phyloP scores from a whole-genome alignment of 1,139 yeast species.

The Yamadazyma buinensis region DNA sequence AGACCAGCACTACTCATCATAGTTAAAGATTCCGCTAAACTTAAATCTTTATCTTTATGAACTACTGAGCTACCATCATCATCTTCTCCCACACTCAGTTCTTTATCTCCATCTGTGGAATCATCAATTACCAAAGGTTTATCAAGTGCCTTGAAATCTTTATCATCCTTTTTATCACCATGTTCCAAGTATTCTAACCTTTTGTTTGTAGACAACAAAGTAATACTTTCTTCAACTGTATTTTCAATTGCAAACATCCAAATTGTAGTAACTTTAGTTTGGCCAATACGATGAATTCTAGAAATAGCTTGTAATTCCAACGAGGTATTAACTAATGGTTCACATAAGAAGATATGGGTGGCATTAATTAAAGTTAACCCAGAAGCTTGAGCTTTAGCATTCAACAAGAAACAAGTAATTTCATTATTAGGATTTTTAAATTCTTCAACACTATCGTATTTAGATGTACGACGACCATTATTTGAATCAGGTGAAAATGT shows the following conservation, averaged over 20 bases:
- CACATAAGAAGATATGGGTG: conserved; percentile 83
- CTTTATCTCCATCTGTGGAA: neutral
- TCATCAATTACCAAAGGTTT: too few relatives aligned
- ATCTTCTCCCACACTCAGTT: too few relatives aligned
- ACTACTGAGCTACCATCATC: too few relatives aligned
- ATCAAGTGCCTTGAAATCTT: too few relatives aligned
- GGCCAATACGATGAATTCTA: conserved; percentile 91
- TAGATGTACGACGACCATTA: conserved; percentile 25
- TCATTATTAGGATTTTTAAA: conserved; percentile 58
- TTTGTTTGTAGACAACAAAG: conserved; percentile 52
- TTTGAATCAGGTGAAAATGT: conserved; percentile 33
- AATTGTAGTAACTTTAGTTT: conserved; percentile 70
- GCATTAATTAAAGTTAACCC: conserved; percentile 91
- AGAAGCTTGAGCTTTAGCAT: conserved; percentile 83
- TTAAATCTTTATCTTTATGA: conserved; percentile 20
- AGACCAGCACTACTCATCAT: conserved; percentile 38
- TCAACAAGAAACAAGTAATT: conserved; percentile 78
- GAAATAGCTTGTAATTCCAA: conserved; percentile 89
- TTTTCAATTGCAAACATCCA: conserved; percentile 87
- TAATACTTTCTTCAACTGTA: conserved; percentile 87
- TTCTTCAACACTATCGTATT: conserved; percentile 47
- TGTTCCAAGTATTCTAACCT: conserved; percentile 34
- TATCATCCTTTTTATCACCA: neutral
- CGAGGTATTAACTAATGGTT: conserved; percentile 86
- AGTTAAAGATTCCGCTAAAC: conserved; percentile 34